Evolutionary conservation across 352 stramenopile species (phyloP), one percentile per base, ranked within the genome.

Genomic region (Phytophthora sp.): DNA sequence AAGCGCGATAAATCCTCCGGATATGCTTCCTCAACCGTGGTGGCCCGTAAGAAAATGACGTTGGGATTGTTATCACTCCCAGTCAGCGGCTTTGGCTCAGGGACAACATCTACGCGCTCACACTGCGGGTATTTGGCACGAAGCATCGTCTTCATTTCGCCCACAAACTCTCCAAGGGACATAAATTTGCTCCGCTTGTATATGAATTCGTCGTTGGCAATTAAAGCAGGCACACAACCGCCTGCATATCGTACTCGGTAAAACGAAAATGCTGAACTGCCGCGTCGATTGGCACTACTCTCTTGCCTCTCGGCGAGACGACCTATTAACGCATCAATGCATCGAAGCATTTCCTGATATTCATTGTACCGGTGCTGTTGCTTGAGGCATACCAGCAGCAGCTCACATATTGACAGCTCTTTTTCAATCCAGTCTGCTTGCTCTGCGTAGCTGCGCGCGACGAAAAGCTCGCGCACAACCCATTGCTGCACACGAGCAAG

Each of bases 151-250:
- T 90, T 88, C 45, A 90, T 76, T 20, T 92, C 84, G 24, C 65
- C 37, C 6, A 90, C 68, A 49, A 91, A 89, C 41, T 92, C 84
- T 0, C 82, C 77, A 1, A 92, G 60, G 12, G 81, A 90, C 43
- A 76, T 63, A 55, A 89, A 92, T 27, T 76, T 80, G 54, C 62
- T 87, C 4, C 85, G 79, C 43, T 88, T 89, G 77, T 92, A 92
- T 41, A 94, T 85, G 52, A 77, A 92, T 34, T 91, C 83, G 50
- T 74, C 54, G 10, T 51, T 68, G 1, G 76, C 60, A 1, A 81
- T 72, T 17, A 72, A 67, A 7, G 56, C 45, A 12, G 77, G 73
- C n/a, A 89, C 77, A 8, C 77, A 87, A 15, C 85, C 76, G 7
- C 82, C 79, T 18, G 69, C 69, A 10, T 81, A 77, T 37, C 65